Evolutionary conservation across 768 basidiomycete species (phyloP), one percentile per base, ranked within the genome.

Genomic region (Hericium alpestre): DNA sequence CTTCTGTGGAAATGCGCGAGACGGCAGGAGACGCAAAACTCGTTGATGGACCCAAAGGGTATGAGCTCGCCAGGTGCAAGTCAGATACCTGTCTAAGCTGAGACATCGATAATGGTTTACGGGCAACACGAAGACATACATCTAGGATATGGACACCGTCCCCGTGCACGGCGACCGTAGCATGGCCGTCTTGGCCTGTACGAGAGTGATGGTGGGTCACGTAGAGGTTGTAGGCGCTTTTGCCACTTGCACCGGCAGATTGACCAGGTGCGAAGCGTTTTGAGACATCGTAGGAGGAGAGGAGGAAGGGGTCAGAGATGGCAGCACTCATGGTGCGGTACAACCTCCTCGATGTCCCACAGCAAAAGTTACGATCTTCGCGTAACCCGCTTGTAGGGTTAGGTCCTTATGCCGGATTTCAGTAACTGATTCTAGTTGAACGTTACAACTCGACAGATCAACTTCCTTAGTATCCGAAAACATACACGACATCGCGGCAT

Each of bases 81-180:
- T 63, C 49, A 3, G 49, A 62, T 13, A 64, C 37, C 59, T 63
- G 37, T 32, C 25, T n/a, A 16, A 13, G n/a, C 41, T 53, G 32
- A 18, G 38, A n/a, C 49, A n/a, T 20, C 38, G 20, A 20, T 46
- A 37, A 11, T 8, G 32, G 43, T 5, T 32, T 20, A 38, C 51
- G 53, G 37, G 18, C 16, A 49, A 27, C n/a, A 50, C 23, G 41
- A 40, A 23, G 18, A 74, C 78, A 63, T 65, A 90, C 88, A 67
- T 90, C 84, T 57, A 87, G 68, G 48, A 91, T 66, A 69, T 90
- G 87, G 40, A 90, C 72, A 32, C 89, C 89, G 56, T 91, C 87
- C 60, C 77, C 79, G 59, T 89, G 86, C 12, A 76, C 83, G 13
- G 86, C 78, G 55, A 87, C 75, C 0, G 86, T 86, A 43, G 79